These are phyloP conservation scores for Pilatotrama ljubarskyi DNA, from an alignment of 768 basidiomycete genomes.

Conservation along the genomic window DNA sequence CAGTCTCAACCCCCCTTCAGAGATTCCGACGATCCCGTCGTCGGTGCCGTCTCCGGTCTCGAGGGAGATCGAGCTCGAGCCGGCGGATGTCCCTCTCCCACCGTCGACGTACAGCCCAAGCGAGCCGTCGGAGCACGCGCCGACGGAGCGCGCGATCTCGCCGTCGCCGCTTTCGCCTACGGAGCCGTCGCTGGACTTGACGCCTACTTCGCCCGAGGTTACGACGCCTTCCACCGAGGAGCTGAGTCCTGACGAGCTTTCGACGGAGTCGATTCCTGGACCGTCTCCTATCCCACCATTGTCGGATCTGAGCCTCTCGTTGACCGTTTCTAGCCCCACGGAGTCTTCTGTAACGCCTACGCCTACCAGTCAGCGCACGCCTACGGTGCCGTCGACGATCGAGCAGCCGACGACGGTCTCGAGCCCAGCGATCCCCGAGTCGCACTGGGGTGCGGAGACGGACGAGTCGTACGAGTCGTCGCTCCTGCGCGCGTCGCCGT, in stretches of 20 bases:
- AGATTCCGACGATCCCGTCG: conserved; percentile 34
- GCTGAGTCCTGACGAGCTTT: not conserved
- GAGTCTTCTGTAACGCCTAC: conserved; percentile 41
- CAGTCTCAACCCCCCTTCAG: conserved; percentile 29
- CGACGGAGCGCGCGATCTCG: conserved; percentile 10
- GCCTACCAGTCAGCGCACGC: conserved; percentile 28
- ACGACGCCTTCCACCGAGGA: conserved; percentile 16
- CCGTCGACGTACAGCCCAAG: conserved; percentile 34
- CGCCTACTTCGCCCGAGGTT: conserved; percentile 26
- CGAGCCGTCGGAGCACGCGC: conserved; percentile 17
- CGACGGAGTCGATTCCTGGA: conserved; percentile 21
- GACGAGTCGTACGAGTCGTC: conserved; percentile 78
- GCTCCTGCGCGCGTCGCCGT: conserved; percentile 70
- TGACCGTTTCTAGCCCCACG: conserved; percentile 44
- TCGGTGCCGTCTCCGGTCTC: conserved; percentile 14
- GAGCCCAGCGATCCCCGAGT: conserved; percentile 42
- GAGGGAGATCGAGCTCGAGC: conserved; percentile 18
- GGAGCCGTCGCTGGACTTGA: conserved; percentile 27
- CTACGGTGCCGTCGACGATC: conserved; percentile 24
- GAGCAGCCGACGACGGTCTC: conserved; percentile 37
- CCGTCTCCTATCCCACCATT: conserved; percentile 34
- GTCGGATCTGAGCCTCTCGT: conserved; percentile 31
- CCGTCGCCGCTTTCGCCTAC: conserved; percentile 17
- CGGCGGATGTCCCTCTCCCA: conserved; percentile 46
- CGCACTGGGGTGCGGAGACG: conserved; percentile 62